Percentiles rank a stretch among this genome's conserved stretches.
phyloP scores from a whole-genome alignment of 2,329 filamentous ascomycete genomes.

The Calonectria leucothoes region DNA sequence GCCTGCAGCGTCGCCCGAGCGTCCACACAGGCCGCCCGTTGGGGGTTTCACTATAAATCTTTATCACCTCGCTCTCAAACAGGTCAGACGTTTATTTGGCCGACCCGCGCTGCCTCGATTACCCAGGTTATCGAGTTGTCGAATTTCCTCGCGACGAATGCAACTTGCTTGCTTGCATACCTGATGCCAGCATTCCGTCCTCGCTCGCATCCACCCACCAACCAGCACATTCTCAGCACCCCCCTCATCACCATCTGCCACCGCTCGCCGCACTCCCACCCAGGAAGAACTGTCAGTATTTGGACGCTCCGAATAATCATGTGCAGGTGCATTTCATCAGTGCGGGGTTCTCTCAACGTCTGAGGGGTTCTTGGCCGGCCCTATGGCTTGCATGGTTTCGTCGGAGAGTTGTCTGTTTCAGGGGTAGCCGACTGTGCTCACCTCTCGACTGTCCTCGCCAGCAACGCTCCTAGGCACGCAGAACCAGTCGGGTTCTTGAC shows the following conservation, averaged over 20 bases:
- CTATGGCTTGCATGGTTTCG: constrained; percentile 1
- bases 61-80: not conserved
- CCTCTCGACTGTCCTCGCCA: not conserved
- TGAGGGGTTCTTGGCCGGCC: not conserved
- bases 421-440: not conserved
- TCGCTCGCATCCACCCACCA: not conserved
- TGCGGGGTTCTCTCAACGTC: constrained; percentile 3
- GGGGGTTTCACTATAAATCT: not conserved
- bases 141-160: not conserved
- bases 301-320: constrained; percentile 1
- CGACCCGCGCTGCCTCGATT: not conserved
- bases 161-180: not conserved
- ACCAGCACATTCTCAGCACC: not conserved
- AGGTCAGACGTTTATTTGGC: not conserved
- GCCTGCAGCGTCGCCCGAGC: not conserved
- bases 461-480: not conserved
- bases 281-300: not conserved
- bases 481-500: not conserved
- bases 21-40: not conserved
- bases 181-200: not conserved
- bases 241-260: not conserved
- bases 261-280: not conserved
- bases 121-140: not conserved
- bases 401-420: constrained; percentile 24
- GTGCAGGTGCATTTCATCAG: not conserved